Conservation (phyloP, 192 early-diverging fungal species). For the Piromyces finnis region DNA sequence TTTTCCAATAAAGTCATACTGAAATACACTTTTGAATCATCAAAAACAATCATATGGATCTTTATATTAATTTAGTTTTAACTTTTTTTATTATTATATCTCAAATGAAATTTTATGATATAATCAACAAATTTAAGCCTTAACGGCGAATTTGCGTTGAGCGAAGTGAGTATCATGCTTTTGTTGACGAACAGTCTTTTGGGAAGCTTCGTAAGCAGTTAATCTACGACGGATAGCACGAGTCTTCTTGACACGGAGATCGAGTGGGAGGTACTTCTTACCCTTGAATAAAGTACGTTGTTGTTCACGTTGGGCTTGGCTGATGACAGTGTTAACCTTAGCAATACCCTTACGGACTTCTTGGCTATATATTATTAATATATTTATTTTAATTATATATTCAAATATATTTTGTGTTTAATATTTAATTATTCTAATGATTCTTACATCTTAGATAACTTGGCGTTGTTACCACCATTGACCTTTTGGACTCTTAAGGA, state of each 20-base stretch:
- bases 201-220: slow-evolving; percentile 57
- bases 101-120: background rate
- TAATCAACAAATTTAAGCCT: background rate
- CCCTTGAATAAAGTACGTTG: slow-evolving; percentile 77
- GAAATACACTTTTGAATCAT: background rate
- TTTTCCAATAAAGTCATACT: too few species aligned
- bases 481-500: slow-evolving; percentile 88
- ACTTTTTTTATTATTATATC: background rate
- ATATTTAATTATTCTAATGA: background rate
- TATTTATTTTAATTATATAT: background rate
- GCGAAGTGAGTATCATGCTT: slow-evolving; percentile 85
- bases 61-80: too few species aligned
- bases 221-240: slow-evolving; percentile 92
- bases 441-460: slow-evolving; percentile 67
- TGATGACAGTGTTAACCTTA: slow-evolving; percentile 86
- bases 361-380: slow-evolving; percentile 21
- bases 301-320: slow-evolving; percentile 76
- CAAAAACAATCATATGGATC: too few species aligned
- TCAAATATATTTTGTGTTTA: background rate
- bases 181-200: slow-evolving; percentile 72
- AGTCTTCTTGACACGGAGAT: slow-evolving; percentile 97
- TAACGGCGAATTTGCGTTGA: slow-evolving; percentile 53
- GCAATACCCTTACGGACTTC: slow-evolving; percentile 87
- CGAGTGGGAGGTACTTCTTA: slow-evolving; percentile 90
- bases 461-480: slow-evolving; percentile 54